Evolutionary conservation across 2,329 filamentous ascomycete species (phyloP), one percentile per base, ranked within the genome.

Genomic region (Arachnomyces sp.): DNA sequence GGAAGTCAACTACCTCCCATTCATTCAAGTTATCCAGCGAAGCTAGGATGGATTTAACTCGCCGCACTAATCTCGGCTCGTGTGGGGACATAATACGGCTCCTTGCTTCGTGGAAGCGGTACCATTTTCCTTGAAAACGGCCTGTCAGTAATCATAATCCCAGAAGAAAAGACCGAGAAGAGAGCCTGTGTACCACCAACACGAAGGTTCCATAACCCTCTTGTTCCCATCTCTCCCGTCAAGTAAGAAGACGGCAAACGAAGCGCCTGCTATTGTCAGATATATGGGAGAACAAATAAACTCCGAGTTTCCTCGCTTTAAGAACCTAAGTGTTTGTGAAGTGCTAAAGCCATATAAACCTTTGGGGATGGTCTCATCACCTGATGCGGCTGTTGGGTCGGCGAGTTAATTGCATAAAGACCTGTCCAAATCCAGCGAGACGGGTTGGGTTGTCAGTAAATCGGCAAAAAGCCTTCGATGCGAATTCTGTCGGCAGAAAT

Each of bases 1-100:
- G 48, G 15, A 50, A 53, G 12, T 43, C 34, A 20, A 52, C 39
- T 38, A 16, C 11, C 34, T 51, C 53, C 52, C 49, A 54, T n/a
- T 34, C 36, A 11, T 48, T 28, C 13, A 50, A 41, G 15, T 41
- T 46, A 34, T 47, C 28, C 4, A 42, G 39, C 3, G 39, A 35
- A 14, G 39, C 3, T 38, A 38, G 14, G 12, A 41, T 38, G 29
- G 34, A 17, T 36, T 36, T 38, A 33, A 40, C 38, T 44, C 31
- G n/a, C 18, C 28, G 20, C 28, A 40, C 30, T n/a, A 33, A 46
- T 18, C 32, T 28, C 14, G 36, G 20, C 12, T 48, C 37, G 29
- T 41, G 4, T 34, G 39, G 43, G 18, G 35, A 40, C 17, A 7
- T 28, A 32, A 44, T 44, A 31, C 32, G 39, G 28, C 34, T 42